Conservation (phyloP, 23 red algal species). For the Pyropia yezoensis region DNA sequence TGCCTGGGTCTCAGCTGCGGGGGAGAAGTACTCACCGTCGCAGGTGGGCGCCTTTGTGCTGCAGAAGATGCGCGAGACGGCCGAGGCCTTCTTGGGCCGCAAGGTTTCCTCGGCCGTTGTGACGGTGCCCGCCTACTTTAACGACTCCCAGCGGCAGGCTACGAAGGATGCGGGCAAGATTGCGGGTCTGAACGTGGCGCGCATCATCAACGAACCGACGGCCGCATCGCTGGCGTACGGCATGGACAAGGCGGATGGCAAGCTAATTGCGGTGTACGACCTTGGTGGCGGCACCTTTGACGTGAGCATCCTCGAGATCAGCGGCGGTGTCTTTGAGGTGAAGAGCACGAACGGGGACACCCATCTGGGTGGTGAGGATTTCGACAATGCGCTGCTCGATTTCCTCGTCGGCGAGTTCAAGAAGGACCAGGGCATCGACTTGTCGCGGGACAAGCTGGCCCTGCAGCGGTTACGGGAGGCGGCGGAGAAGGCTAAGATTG, state of each 20-base stretch:
- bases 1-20: conserved; percentile 90
- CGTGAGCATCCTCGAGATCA: conserved; percentile 96
- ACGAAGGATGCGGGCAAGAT: conserved; percentile 99
- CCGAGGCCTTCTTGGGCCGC: conserved; percentile 83
- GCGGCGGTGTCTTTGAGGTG: conserved; percentile 97
- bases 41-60: conserved; percentile 97
- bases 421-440: conserved; percentile 94
- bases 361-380: conserved; percentile 99
- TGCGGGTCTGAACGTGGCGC: conserved; percentile 91
- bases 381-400: conserved; percentile 87
- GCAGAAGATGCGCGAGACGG: conserved; percentile 98
- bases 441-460: conserved; percentile 83
- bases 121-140: conserved; percentile 97
- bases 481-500: conserved; percentile 96
- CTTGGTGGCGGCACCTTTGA: conserved; percentile 99
- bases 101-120: conserved; percentile 87
- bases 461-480: conserved; percentile 93
- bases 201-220: conserved; percentile 99
- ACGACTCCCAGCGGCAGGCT: conserved; percentile 92
- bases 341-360: conserved; percentile 99
- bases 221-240: conserved; percentile 93
- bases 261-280: conserved; percentile 97
- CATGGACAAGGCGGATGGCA: conserved; percentile 88
- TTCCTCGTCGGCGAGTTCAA: conserved; percentile 94
- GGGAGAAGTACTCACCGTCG: conserved; percentile 89